Percentiles rank a stretch among this genome's conserved stretches.
phyloP scores from a whole-genome alignment of 495 filamentous ascomycete genomes.

The Aspergillus saccharolyticus region DNA sequence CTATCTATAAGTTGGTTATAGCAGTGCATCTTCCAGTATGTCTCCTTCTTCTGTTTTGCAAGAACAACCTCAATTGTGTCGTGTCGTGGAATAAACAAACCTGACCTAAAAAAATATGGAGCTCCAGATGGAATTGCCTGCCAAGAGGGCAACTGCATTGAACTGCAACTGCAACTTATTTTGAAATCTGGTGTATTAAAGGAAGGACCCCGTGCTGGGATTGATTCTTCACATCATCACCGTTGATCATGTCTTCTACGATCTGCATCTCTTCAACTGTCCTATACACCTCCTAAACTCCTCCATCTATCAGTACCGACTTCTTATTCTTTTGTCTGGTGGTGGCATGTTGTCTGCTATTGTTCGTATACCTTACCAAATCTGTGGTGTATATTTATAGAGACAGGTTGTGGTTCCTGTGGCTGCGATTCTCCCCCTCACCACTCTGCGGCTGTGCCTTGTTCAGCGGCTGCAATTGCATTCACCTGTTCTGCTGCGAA shows the following conservation, averaged over 20 bases:
- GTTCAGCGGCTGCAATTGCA: neutral
- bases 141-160: no score
- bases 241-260: neutral
- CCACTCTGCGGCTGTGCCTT: neutral
- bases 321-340: neutral
- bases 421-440: neutral
- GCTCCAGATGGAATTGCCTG: no score
- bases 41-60: no score
- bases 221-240: no score
- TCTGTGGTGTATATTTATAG: neutral
- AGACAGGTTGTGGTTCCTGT: neutral
- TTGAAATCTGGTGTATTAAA: no score
- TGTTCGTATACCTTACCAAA: neutral
- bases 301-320: neutral
- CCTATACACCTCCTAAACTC: neutral
- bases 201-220: no score
- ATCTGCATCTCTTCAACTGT: neutral
- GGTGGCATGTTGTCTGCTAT: neutral
- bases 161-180: no score
- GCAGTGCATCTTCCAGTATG: no score
- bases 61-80: no score
- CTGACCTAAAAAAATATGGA: no score
- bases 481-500: neutral
- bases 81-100: no score
- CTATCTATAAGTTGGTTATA: no score